These are phyloP conservation scores for Poterioochromonas sp. DNA, from an alignment of 352 stramenopile genomes.

Conservation along the genomic window DNA sequence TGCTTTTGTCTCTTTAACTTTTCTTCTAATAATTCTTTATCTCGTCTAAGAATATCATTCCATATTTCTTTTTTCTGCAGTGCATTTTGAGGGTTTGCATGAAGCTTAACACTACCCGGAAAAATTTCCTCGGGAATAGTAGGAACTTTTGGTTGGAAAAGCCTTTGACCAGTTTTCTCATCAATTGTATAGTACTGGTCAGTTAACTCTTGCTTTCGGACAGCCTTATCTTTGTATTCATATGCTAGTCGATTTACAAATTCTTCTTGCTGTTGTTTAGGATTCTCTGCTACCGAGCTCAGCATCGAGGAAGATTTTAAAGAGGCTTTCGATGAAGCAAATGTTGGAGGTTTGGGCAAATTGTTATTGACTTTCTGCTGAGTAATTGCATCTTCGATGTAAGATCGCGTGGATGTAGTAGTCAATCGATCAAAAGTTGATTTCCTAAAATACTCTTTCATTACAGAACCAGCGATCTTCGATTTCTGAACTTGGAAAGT, in stretches of 20 bases:
- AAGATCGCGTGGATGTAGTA: neutral
- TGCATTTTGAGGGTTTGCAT: neutral
- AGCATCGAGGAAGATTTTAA: no score
- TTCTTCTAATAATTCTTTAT: neutral
- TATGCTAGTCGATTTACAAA: conserved; percentile 1
- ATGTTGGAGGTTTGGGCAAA: neutral
- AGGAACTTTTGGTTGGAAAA: neutral
- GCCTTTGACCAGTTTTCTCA: neutral
- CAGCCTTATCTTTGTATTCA: conserved; percentile 9
- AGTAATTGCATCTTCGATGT: neutral
- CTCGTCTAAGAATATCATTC: neutral
- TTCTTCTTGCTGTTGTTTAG: neutral
- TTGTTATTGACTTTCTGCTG: neutral
- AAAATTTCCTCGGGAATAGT: neutral
- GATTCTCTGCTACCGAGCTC: no score
- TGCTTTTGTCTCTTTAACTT: neutral
- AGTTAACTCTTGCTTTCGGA: no score
- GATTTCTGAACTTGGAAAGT: no score
- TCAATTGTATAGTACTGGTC: neutral
- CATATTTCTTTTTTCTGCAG: neutral
- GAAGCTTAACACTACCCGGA: neutral
- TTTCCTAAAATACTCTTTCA: neutral
- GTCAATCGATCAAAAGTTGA: neutral
- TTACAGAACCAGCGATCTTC: neutral
- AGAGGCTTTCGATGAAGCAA: no score